Percentiles rank a stretch among this genome's conserved stretches.
These are phyloP conservation scores for Coccomyxa subellipsoidea DNA, from an alignment of 163 green algal genomes.

Conservation along the genomic window DNA sequence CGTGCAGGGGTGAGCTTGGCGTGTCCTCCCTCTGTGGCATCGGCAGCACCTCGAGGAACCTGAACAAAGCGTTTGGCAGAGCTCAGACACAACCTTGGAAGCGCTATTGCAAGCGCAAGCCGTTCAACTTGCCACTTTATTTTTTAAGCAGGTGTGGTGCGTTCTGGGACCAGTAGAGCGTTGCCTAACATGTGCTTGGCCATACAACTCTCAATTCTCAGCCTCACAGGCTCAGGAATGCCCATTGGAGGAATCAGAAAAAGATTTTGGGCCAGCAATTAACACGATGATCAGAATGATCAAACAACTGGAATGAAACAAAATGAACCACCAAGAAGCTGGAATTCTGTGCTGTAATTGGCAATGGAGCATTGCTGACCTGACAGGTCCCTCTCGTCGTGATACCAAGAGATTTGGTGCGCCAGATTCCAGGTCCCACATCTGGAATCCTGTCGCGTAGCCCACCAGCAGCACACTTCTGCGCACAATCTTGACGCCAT, in stretches of 20 bases:
- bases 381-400: conserved; percentile 32
- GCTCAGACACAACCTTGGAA: neutral
- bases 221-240: no score
- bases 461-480: conserved; percentile 34
- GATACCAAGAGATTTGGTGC: conserved; percentile 19
- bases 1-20: conserved; percentile 7
- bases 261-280: no score
- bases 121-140: no score
- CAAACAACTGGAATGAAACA: no score
- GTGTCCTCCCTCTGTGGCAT: conserved; percentile 9
- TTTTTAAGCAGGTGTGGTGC: no score
- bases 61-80: conserved; percentile 15
- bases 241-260: no score
- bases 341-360: neutral
- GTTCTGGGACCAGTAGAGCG: no score
- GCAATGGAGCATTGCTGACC: neutral
- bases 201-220: no score
- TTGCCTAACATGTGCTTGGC: no score
- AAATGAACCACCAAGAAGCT: no score
- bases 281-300: no score
- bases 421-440: conserved; percentile 31
- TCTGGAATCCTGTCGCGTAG: conserved; percentile 46
- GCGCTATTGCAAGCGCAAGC: no score
- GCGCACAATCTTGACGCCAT: neutral
- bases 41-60: conserved; percentile 27